These are phyloP conservation scores for Clavispora fructus DNA, from an alignment of 805 yeast species.

Conservation along the genomic window DNA sequence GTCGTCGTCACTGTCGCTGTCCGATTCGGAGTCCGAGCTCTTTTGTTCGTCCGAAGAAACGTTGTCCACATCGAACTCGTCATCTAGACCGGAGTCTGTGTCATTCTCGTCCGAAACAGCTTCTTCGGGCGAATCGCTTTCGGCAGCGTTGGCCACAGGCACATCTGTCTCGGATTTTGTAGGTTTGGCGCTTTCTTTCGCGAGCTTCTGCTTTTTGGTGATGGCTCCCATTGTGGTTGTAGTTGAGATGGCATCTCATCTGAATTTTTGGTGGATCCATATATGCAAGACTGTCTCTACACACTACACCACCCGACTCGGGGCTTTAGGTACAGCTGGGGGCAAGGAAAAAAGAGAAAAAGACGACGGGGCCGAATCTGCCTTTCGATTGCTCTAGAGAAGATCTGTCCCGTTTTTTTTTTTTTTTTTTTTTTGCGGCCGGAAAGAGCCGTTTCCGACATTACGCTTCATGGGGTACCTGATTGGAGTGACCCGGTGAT, in stretches of 20 bases:
- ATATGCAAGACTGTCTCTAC: neutral
- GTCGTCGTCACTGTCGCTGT: slow-evolving; percentile 24
- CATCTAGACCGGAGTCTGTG: slow-evolving; percentile 17
- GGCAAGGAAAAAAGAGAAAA: no score
- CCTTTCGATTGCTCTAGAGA: no score
- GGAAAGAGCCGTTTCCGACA: no score
- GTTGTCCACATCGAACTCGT: slow-evolving; percentile 21
- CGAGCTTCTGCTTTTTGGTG: slow-evolving; percentile 1
- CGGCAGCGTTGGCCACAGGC: neutral
- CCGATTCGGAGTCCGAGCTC: slow-evolving; percentile 14
- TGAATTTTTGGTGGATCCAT: neutral
- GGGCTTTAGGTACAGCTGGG: no score
- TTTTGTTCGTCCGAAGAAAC: slow-evolving; percentile 14
- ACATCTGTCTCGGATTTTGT: neutral
- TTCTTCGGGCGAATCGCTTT: neutral
- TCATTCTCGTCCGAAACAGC: neutral
- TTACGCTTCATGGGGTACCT: no score
- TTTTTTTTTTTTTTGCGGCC: no score
- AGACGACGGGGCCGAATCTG: no score
- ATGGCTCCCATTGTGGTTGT: neutral
- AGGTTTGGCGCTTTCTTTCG: neutral
- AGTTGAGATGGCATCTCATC: slow-evolving; percentile 1
- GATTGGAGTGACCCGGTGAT: no score
- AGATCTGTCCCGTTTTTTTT: no score
- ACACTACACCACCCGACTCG: neutral